phyloP scores from a whole-genome alignment of 2,329 filamentous ascomycete genomes.

The Trichoderma koningii region DNA sequence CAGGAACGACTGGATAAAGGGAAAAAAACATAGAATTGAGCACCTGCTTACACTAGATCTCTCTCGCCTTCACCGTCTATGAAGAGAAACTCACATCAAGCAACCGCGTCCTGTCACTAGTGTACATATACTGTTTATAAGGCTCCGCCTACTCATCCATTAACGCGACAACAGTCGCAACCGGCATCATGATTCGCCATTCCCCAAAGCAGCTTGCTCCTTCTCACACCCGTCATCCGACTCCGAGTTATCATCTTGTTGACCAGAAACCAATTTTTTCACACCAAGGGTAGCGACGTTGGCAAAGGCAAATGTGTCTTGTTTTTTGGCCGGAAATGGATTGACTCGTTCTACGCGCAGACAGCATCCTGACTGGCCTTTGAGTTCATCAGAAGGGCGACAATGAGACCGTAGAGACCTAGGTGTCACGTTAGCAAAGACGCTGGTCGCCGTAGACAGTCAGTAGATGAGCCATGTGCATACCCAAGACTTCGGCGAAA shows the following conservation, averaged over 20 bases:
- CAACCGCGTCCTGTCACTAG: constrained; percentile 51
- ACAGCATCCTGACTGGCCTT: constrained; percentile 68
- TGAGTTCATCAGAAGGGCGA: constrained; percentile 99
- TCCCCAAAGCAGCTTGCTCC: constrained; percentile 33
- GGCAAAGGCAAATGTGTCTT: constrained; percentile 11
- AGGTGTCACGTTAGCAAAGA: constrained; percentile 32
- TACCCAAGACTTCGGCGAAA: constrained; percentile 84
- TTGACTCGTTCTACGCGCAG: constrained; percentile 45
- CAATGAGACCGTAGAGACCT: constrained; percentile 99
- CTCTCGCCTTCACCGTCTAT: constrained; percentile 50
- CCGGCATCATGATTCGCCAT: constrained; percentile 32
- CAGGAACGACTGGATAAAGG: neutral
- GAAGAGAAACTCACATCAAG: constrained; percentile 46
- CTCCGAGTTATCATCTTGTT: constrained; percentile 13
- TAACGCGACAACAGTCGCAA: constrained; percentile 32
- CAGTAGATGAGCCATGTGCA: constrained; percentile 39
- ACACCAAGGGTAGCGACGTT: constrained; percentile 11
- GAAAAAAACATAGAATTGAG: constrained; percentile 35
- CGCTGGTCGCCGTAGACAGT: too few species aligned
- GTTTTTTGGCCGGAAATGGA: constrained; percentile 18
- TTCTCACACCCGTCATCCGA: constrained; percentile 16
- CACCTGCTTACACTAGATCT: constrained; percentile 48
- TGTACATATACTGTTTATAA: constrained; percentile 49
- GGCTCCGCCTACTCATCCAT: constrained; percentile 36
- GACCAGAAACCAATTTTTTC: constrained; percentile 21